Conservation (phyloP, 352 stramenopile genomes). For the Pythium grandisporangium region DNA sequence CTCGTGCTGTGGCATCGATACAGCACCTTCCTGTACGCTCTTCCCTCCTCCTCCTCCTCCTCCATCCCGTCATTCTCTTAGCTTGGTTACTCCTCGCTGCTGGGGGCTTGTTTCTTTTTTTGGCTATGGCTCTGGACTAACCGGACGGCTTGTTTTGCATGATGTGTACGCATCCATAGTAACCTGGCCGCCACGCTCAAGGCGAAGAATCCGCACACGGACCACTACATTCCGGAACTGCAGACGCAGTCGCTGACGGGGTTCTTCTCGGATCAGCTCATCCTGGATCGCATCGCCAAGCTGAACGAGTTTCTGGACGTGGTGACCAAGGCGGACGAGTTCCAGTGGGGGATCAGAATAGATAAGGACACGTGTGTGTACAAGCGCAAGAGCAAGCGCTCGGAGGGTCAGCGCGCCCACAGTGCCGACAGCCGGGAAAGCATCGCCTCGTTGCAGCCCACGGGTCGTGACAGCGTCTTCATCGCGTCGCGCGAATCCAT, state of each 20-base stretch:
- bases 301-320: slow-evolving; percentile 84
- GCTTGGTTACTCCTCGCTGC: no score
- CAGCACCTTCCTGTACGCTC: slow-evolving; percentile 82
- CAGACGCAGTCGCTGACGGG: slow-evolving; percentile 77
- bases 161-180: no score
- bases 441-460: slow-evolving; percentile 69
- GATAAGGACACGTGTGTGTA: slow-evolving; percentile 86
- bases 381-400: slow-evolving; percentile 81
- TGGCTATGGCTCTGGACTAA: no score
- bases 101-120: no score
- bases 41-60: no score
- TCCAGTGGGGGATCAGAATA: slow-evolving; percentile 87
- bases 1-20: slow-evolving; percentile 85
- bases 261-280: slow-evolving; percentile 81
- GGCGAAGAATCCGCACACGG: slow-evolving; percentile 65
- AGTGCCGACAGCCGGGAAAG: slow-evolving; percentile 69
- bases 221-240: slow-evolving; percentile 70
- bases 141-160: no score
- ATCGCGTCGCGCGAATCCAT: slow-evolving; percentile 42
- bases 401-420: slow-evolving; percentile 12
- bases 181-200: slow-evolving; percentile 76
- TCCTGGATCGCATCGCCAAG: slow-evolving; percentile 78
- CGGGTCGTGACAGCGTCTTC: slow-evolving; percentile 68
- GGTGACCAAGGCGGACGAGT: slow-evolving; percentile 76
- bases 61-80: no score